Evolutionary conservation across 257 asterid genomes (phyloP), one percentile per base, ranked within the genome.

Genomic region (Verbascum thapsus): DNA sequence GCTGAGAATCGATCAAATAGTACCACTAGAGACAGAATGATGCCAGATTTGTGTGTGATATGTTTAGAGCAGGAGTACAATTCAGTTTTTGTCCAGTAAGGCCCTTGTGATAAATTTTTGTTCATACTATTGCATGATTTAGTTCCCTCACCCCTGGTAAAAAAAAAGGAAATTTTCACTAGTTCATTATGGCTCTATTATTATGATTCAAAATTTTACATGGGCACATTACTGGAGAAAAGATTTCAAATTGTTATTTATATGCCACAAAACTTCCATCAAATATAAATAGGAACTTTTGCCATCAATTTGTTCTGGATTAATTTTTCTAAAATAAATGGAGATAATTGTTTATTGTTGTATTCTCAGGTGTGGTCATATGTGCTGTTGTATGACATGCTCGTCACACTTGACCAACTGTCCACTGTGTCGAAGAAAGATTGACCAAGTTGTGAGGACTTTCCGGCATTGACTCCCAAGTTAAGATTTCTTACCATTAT

Each of bases 21-120:
- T 74, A 66, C 61, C 67, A 76, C 55, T 47, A 88, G 75, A 66
- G 95, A 90, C 56, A 70, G 71, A 54, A 9, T 68, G 64, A 64
- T 82, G 83, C 99, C 96, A 30, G 92, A 90, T 74, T 74, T 94
- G 67, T 94, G 99, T 41, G 99, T 94, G 32, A 94, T 94, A 67
- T 94, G 99, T 69, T 74, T 94, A 76, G 99, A 87, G 85, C 95
- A 87, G 76, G 97, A 85, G 40, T 94, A 94, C 80, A 90, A 94
- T 58, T 78, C 99, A 15, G 97, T 94, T 72, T 94, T 94, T 66
- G 88, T 94, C 72, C 96, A 90, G 99, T 94, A 90, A 79, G 99
- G 35, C 52, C 68, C 73, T 44, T 72, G 49, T 39, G 39, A 64
- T 57, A 47, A 47, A 3, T 48, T 66, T 51, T 49, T 5, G 9